phyloP scores from a whole-genome alignment of 495 filamentous ascomycete genomes.

The Astrothelium subdiscretum region DNA sequence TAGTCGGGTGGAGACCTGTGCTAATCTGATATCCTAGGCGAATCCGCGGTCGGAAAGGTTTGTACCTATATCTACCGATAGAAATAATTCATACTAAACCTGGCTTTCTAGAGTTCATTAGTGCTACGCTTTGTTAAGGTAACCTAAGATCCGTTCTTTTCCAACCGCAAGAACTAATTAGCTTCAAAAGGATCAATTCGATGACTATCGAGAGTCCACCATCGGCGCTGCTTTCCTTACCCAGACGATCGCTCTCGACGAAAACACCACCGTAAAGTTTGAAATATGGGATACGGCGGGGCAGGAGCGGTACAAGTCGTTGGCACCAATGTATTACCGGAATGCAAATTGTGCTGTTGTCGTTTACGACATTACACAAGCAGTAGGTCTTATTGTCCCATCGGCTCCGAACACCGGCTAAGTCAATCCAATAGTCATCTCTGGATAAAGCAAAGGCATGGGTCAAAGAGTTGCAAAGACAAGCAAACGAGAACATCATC shows the following conservation, averaged over 20 bases:
- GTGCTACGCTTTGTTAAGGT: slow-evolving; percentile 98
- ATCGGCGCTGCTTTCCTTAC: slow-evolving; percentile 98
- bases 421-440: slow-evolving; percentile 52
- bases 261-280: slow-evolving; percentile 97
- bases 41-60: slow-evolving; percentile 98
- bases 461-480: slow-evolving; percentile 98
- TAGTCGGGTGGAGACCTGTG: neutral
- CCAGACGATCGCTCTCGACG: slow-evolving; percentile 94
- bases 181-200: slow-evolving; percentile 80
- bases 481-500: slow-evolving; percentile 99
- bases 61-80: slow-evolving; percentile 5
- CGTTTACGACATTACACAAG: slow-evolving; percentile 98
- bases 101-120: slow-evolving; percentile 65
- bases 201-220: slow-evolving; percentile 97
- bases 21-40: slow-evolving; percentile 51
- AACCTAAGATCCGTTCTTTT: slow-evolving; percentile 4
- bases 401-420: neutral
- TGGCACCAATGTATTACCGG: slow-evolving; percentile 98
- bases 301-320: slow-evolving; percentile 94
- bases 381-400: slow-evolving; percentile 45
- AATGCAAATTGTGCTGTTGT: slow-evolving; percentile 99
- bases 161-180: neutral
- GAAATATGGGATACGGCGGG: slow-evolving; percentile 99
- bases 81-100: slow-evolving; percentile 26
- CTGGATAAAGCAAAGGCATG: slow-evolving; percentile 97